A percentile compares a stretch with the other conserved stretches of the same genome.
phyloP scores from a whole-genome alignment of 805 yeast species.

The Schwanniomyces polymorphus region DNA sequence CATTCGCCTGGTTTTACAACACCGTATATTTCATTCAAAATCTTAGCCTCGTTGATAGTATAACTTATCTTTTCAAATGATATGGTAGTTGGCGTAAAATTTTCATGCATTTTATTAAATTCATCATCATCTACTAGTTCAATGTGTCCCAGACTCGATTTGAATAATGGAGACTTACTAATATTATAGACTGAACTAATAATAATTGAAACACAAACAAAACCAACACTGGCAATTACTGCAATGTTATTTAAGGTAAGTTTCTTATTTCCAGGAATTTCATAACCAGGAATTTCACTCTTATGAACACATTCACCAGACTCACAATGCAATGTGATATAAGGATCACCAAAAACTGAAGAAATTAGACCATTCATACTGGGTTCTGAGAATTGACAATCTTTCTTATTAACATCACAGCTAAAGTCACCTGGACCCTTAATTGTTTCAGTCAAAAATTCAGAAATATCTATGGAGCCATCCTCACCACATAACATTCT shows the following conservation, averaged over 20 bases:
- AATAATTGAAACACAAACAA: constrained; percentile 42
- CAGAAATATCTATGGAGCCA: constrained; percentile 93
- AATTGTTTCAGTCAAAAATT: constrained; percentile 85
- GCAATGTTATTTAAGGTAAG: constrained; percentile 49
- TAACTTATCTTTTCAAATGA: constrained; percentile 76
- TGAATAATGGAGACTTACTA: constrained; percentile 63
- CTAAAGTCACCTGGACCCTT: constrained; percentile 90
- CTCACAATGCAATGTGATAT: constrained; percentile 74
- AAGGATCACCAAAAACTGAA: constrained; percentile 93
- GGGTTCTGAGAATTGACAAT: constrained; percentile 88
- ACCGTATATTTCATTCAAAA: constrained; percentile 71
- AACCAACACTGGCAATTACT: constrained; percentile 43
- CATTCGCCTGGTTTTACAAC: constrained; percentile 84
- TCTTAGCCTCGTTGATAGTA: constrained; percentile 46
- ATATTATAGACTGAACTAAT: constrained; percentile 48
- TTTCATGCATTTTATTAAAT: constrained; percentile 45
- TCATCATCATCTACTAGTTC: constrained; percentile 21
- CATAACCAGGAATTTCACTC: constrained; percentile 91
- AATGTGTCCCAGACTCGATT: constrained; percentile 7
- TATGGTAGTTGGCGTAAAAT: constrained; percentile 66
- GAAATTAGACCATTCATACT: constrained; percentile 90
- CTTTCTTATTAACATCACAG: constrained; percentile 63
- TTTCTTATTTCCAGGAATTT: constrained; percentile 54
- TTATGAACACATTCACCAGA: constrained; percentile 93
- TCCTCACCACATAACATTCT: constrained; percentile 91